Base-by-base conservation (phyloP, 345 rosid species). In the Sonneratia caseolaris region DNA sequence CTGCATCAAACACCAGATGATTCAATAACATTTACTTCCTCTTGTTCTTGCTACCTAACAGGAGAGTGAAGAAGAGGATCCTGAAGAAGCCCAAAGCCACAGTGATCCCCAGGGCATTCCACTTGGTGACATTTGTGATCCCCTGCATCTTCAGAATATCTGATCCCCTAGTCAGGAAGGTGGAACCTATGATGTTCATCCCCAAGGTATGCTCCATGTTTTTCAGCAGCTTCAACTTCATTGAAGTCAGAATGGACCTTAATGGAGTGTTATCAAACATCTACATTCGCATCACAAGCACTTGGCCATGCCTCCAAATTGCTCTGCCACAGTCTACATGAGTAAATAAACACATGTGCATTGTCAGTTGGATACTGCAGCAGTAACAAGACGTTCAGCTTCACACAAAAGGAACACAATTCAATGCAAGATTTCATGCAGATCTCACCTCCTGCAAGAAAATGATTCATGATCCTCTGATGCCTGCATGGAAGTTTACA, bases 41-140 rank as follows among this genome's bases (percentile, higher is more conserved):
- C 84, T 87, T 95, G 84, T 95, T 95, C 83, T 92, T 95, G 82
- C 99, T 89, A 2, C 97, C 99, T 3, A 87, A 21, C 84, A 89
- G 74, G 68, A 92, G 72, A 0, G 89, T 70, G 3, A 95, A 86
- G 76, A 95, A 95, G 73, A 95, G 76, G 76, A 86, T 37, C 83
- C 97, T 89, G 72, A 95, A 95, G 83, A 92, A 90, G 0, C 99
- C 99, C 97, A 97, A 92, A n/a, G 93, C 99, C 24, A 89, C 79
- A 10, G 91, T 87, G 35, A 95, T 77, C 97, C 96, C 89, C 73
- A 95, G 75, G 82, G 97, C 92, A 64, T 78, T 77, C 97, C 97
- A 95, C 72, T 89, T 92, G 72, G 81, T 78, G 9, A 95, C 38
- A 37, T 92, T 90, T 0, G 92, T 90, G 8, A 95, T 76, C 48